Conservation (phyloP, 73 alveolate genomes). For the Loxodes magnus region DNA sequence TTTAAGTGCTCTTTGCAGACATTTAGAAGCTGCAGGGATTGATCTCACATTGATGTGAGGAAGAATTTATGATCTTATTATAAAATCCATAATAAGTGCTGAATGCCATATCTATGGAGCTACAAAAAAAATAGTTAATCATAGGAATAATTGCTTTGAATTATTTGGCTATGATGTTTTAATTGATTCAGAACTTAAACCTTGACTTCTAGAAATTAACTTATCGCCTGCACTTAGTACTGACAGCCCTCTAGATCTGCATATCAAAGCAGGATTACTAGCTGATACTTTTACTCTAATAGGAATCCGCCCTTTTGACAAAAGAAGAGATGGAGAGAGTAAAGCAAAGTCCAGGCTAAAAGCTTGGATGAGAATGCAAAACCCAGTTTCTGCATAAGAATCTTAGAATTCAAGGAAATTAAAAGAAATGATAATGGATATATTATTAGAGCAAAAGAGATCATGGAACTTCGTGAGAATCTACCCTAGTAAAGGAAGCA, state of each 20-base stretch:
- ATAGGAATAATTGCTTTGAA: slow-evolving; percentile 73
- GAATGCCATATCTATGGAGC: slow-evolving; percentile 53
- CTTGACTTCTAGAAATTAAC: slow-evolving; percentile 78
- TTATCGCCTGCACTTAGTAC: slow-evolving; percentile 62
- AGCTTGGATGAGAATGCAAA: not conserved
- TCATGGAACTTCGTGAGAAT: slow-evolving; percentile 24
- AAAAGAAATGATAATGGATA: slow-evolving; percentile 20
- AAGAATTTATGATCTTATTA: slow-evolving; percentile 65
- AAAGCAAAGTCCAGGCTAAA: slow-evolving; percentile 26
- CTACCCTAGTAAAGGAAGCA: slow-evolving; percentile 37
- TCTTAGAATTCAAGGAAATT: not conserved
- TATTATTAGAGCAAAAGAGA: not conserved
- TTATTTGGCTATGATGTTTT: slow-evolving; percentile 65
- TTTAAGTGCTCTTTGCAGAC: slow-evolving; percentile 26
- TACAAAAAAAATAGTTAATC: slow-evolving; percentile 54
- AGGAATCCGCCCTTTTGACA: slow-evolving; percentile 41
- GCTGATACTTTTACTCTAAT: slow-evolving; percentile 47
- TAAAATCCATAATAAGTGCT: slow-evolving; percentile 66
- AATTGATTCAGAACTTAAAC: slow-evolving; percentile 48
- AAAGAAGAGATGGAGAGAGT: slow-evolving; percentile 27
- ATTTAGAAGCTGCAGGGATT: slow-evolving; percentile 17
- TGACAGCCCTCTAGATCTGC: slow-evolving; percentile 45
- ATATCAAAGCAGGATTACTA: slow-evolving; percentile 41
- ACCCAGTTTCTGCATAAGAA: slow-evolving; percentile 4
- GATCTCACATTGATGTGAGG: slow-evolving; percentile 24